phyloP scores from a whole-genome alignment of 2,329 filamentous ascomycete species.

The Domatiomyces catenatus region DNA sequence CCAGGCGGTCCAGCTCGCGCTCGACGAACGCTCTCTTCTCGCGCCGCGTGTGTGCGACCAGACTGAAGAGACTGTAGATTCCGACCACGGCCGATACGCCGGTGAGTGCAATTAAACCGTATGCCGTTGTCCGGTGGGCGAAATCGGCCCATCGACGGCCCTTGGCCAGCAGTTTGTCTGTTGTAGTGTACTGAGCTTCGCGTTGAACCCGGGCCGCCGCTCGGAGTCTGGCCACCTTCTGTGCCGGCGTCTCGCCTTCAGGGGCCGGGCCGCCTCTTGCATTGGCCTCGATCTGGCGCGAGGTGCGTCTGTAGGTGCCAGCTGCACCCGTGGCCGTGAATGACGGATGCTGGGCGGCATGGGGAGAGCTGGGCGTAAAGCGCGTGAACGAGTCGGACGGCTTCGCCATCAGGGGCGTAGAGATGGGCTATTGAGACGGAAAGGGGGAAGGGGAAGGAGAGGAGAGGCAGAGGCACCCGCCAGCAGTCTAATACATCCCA shows the following conservation, averaged over 20 bases:
- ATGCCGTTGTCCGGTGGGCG: slow-evolving; percentile 44
- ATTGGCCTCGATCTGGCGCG: slow-evolving; percentile 2
- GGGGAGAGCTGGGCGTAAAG: slow-evolving; percentile 36
- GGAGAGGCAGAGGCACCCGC: not conserved
- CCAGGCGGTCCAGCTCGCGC: slow-evolving; percentile 27
- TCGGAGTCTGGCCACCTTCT: slow-evolving; percentile 53
- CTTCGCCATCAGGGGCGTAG: not conserved
- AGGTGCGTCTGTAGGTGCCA: slow-evolving; percentile 19
- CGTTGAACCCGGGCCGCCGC: slow-evolving; percentile 53
- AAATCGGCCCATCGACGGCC: slow-evolving; percentile 45
- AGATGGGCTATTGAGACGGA: not conserved
- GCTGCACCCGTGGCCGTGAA: slow-evolving; percentile 3
- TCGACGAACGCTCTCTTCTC: slow-evolving; percentile 49
- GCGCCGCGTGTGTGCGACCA: slow-evolving; percentile 52
- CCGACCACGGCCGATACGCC: slow-evolving; percentile 46
- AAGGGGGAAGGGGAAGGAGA: not conserved
- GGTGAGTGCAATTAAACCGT: slow-evolving; percentile 43
- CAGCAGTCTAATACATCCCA: not conserved
- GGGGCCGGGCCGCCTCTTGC: slow-evolving; percentile 15
- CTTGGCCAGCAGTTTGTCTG: slow-evolving; percentile 39
- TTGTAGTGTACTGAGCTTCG: slow-evolving; percentile 40
- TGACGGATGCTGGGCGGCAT: slow-evolving; percentile 29
- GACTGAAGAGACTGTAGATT: slow-evolving; percentile 48
- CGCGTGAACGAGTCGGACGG: slow-evolving; percentile 32
- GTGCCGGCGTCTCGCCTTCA: slow-evolving; percentile 46